A percentile compares a stretch with the other conserved stretches of the same genome.
phyloP scores from a whole-genome alignment of 768 basidiomycete genomes.

The Hydnomerulius pinastri region DNA sequence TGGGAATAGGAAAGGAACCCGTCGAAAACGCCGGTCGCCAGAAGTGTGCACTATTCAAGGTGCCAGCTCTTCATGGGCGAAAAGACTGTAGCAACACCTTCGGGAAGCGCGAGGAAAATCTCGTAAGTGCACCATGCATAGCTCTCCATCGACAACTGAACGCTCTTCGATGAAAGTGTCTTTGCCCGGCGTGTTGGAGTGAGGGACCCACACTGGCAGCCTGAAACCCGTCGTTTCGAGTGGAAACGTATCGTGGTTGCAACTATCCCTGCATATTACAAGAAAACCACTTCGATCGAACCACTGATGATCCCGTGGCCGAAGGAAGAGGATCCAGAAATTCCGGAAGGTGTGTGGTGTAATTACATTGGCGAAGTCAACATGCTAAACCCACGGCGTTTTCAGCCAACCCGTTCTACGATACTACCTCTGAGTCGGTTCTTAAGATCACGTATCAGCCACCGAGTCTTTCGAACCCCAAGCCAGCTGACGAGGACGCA shows the following conservation, averaged over 20 bases:
- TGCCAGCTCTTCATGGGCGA: constrained; percentile 78
- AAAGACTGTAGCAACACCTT: constrained; percentile 39
- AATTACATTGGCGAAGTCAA: background rate
- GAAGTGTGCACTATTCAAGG: constrained; percentile 68
- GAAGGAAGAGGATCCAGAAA: constrained; percentile 43
- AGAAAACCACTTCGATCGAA: constrained; percentile 31
- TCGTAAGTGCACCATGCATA: constrained; percentile 43
- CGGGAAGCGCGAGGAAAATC: constrained; percentile 37
- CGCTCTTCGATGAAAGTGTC: constrained; percentile 48
- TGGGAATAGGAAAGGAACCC: constrained; percentile 18
- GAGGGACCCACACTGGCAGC: constrained; percentile 60
- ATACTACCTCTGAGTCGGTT: constrained; percentile 64
- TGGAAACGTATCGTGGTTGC: constrained; percentile 75
- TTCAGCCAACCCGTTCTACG: constrained; percentile 48
- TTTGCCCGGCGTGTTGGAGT: constrained; percentile 75
- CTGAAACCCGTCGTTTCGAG: constrained; percentile 53
- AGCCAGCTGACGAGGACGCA: constrained; percentile 51
- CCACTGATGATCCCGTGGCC: constrained; percentile 73
- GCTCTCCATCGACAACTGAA: background rate
- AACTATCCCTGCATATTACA: constrained; percentile 58
- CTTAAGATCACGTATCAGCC: constrained; percentile 70
- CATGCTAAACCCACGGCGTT: background rate
- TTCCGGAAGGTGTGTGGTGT: constrained; percentile 25
- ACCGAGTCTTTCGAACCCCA: constrained; percentile 44
- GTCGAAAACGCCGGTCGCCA: constrained; percentile 28